Evolutionary conservation across 164 flowering plant genomes (phyloP).

Genomic region (Berberis vulgaris): DNA sequence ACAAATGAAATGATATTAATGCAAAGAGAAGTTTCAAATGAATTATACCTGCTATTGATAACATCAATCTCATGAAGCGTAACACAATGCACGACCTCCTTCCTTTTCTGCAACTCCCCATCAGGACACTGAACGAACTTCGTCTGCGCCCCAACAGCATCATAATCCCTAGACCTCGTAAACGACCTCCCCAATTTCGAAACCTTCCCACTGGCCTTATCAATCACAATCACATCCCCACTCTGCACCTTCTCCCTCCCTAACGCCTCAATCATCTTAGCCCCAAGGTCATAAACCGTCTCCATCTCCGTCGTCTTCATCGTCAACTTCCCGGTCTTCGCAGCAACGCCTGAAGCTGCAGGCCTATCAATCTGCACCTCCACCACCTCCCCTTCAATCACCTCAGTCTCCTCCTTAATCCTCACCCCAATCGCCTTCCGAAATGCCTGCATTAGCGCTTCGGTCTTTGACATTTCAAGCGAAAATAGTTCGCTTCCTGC

Average conservation of each 20-base stretch:
- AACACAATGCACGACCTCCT: conserved; percentile 92
- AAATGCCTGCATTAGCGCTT: conserved; percentile 77
- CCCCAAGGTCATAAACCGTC: conserved; percentile 84
- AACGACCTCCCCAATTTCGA: conserved; percentile 89
- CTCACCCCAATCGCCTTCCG: conserved; percentile 85
- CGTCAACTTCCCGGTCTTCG: conserved; percentile 85
- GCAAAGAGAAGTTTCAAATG: background rate
- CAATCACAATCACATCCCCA: conserved; percentile 92
- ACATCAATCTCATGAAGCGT: conserved; percentile 97
- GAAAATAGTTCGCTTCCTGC: conserved; percentile 87
- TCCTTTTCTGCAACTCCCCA: conserved; percentile 98
- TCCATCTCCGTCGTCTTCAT: conserved; percentile 98
- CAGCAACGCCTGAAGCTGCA: conserved; percentile 61
- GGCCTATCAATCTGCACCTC: conserved; percentile 86
- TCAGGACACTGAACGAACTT: conserved; percentile 98
- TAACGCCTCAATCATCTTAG: conserved; percentile 90
- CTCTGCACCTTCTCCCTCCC: conserved; percentile 94
- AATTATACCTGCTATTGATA: conserved; percentile 80
- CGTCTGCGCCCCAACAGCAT: conserved; percentile 83
- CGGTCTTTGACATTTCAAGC: conserved; percentile 86
- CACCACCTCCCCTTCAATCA: conserved; percentile 89
- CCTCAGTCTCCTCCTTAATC: conserved; percentile 88
- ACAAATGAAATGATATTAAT: background rate
- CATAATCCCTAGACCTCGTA: conserved; percentile 81
- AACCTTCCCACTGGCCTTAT: conserved; percentile 85